phyloP scores from a whole-genome alignment of 2,329 filamentous ascomycete species.

The Aspergillus sp. region DNA sequence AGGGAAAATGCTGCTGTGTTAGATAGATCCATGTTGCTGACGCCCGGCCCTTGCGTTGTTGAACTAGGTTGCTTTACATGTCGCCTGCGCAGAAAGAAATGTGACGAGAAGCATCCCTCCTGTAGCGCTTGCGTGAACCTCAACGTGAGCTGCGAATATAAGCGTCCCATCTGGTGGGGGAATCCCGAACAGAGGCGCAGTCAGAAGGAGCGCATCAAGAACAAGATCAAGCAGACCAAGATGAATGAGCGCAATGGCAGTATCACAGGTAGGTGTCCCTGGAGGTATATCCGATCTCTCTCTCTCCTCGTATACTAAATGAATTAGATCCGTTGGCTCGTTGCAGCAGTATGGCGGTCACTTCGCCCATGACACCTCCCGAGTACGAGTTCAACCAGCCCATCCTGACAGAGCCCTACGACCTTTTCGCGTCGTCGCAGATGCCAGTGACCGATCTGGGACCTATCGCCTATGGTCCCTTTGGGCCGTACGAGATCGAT shows the following conservation, averaged over 20 bases:
- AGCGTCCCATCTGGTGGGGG: conserved; percentile 94
- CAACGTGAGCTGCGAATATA: conserved; percentile 87
- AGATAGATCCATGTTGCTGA: not conserved
- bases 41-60: conserved; percentile 23
- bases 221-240: conserved; percentile 96
- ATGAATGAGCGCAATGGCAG: conserved; percentile 71
- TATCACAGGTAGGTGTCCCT: conserved; percentile 28
- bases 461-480: conserved; percentile 48
- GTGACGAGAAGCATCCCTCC: conserved; percentile 57
- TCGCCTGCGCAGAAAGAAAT: conserved; percentile 60
- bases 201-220: conserved; percentile 94
- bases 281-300: not conserved
- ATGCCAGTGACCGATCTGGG: conserved; percentile 48
- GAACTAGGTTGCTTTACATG: conserved; percentile 58
- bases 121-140: conserved; percentile 62
- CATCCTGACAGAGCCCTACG: conserved; percentile 40
- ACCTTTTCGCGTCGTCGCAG: conserved; percentile 32
- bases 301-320: too few species aligned
- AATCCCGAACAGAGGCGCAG: conserved; percentile 76
- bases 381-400: conserved; percentile 62
- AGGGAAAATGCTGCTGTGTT: conserved; percentile 5
- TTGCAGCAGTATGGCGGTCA: conserved; percentile 10
- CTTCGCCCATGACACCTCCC: conserved; percentile 59
- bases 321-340: conserved; percentile 9
- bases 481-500: conserved; percentile 82